Evolutionary conservation across 208 protist species (phyloP), one percentile per base, ranked within the genome.

Genomic region (Phytomonas sp.): DNA sequence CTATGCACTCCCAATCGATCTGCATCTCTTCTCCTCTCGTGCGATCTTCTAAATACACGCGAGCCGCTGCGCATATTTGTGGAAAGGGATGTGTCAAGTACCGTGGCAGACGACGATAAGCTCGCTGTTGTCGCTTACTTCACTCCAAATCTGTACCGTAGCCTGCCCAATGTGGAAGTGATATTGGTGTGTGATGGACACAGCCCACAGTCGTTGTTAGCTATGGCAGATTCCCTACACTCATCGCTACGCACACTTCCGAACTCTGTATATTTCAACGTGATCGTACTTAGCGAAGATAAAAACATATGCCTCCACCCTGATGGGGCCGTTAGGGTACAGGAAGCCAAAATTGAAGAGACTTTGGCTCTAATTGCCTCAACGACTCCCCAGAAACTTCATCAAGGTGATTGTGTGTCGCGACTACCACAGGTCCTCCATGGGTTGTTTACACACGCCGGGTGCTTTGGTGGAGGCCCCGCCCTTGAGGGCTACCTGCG

Each of bases 31-130:
- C 31, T 62, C 8, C 20, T 62, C 7, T 33, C 29, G 11, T 62
- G 60, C 31, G 11, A 33, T 23, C 29, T 62, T 9, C 11, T 33
- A 15, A 75, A 78, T 3, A 83, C 74, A 17, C 70, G 71, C 36
- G 87, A 93, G 78, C 87, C 87, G 32, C 72, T 93, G 70, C 82
- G 87, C 6, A 67, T 87, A 51, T 84, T 84, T 62, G 46, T 84
- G 15, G 40, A 46, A 20, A 46, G 40, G 40, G 40, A 46, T 46
- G 40, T 23, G 40, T 46, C 40, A 8, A 20, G 40, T 46, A 67
- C 81, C 30, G 46, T 75, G 0, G 71, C 70, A 31, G 66, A 84
- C 59, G 89, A 82, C 9, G 63, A 46, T 46, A 46, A 46, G 40
- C 40, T 46, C 15, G 40, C 40, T 46, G 40, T 46, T 90, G 23